Base-by-base conservation (phyloP, 352 stramenopile species). In the Pythium folliculosum region DNA sequence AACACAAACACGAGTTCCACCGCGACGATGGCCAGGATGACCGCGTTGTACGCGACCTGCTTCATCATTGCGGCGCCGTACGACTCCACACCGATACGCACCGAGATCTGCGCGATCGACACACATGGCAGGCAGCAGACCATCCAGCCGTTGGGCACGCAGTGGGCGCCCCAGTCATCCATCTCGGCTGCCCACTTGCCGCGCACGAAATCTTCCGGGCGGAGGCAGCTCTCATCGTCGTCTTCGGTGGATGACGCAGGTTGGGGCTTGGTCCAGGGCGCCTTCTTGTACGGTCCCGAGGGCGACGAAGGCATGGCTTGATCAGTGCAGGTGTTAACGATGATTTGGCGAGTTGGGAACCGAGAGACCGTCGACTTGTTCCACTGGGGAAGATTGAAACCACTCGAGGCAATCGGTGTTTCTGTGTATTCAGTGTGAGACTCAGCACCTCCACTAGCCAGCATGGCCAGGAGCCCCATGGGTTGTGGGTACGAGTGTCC, bases 141-240 rank as follows among this genome's bases (percentile, higher is more conserved):
- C 77, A 86, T 81, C 49, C 75, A 71, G 63, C 81, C 76, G 50
- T 89, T 89, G 45, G 81, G 81, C 48, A 82, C 64, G 48, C 71
- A 61, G 53, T 81, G 76, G 35, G 77, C 43, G 44, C 74, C 70
- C 63, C 78, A 87, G 60, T 78, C 73, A 60, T 75, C 82, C 17
- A 89, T 58, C 2, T 69, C 67, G 2, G 67, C 58, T 2, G 67
- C 72, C 80, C 80, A 87, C 13, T 62, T 58, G 22, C 76, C 76
- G 0, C 70, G 21, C 22, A 49, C 37, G 50, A 61, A 58, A 17
- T 58, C 51, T 22, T 55, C n/a, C 35, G 25, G 49, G 23, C 49
- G 25, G 35, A 38, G 17, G 16, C 17, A 7, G 16, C 5, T 27
- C 16, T 44, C 51, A 14, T 6, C 22, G 37, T 40, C 23, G 23